Base-by-base conservation (phyloP, 1,284 basidiomycete genomes). In the Binderoboletus segoi region DNA sequence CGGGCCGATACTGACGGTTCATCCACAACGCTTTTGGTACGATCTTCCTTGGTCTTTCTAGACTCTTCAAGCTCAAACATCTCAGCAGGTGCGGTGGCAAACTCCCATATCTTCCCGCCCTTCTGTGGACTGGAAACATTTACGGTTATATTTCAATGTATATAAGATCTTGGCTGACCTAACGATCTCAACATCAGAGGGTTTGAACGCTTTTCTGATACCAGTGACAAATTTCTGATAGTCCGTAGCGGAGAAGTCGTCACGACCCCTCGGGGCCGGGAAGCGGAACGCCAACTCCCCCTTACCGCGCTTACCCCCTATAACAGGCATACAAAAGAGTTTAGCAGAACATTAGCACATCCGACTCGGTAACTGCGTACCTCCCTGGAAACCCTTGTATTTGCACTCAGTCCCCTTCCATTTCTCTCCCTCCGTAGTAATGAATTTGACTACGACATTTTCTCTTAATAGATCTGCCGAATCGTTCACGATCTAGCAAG, bases 381-480 rank as follows among this genome's bases (percentile, higher is more conserved):
- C 68, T 61, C 50, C 57, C 28, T 59, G 35, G 47, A 73, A 70
- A 21, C 61, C 65, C 48, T 60, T 59, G 35, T 37, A 61, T 48
- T 20, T 57, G 21, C 26, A 42, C 28, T 72, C 60, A 24, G 13
- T 20, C 18, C 10, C 44, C 18, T 59, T 58, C 61, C 67, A 64
- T 18, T 44, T 11, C 3, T n/a, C 18, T n/a, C 54, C 53, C 13
- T 15, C 4, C 12, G 16, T 37, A 26, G 65, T 53, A 5, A 0
- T 13, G 32, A 74, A 65, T 43, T 60, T 59, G 33, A 74, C 44
- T n/a, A 74, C 56, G 13, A 69, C 48, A 46, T 68, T 50, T 15
- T 56, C 45, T 43, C 23, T 59, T 49, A 71, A 50, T 28, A 50
- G 41, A 5, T 4, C 7, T 0, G 26, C 16, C 0, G 0, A 2